Percentiles rank a stretch among this genome's conserved stretches.
Conservation (phyloP, 2,329 filamentous ascomycete species). For the Ascochyta lentis region DNA sequence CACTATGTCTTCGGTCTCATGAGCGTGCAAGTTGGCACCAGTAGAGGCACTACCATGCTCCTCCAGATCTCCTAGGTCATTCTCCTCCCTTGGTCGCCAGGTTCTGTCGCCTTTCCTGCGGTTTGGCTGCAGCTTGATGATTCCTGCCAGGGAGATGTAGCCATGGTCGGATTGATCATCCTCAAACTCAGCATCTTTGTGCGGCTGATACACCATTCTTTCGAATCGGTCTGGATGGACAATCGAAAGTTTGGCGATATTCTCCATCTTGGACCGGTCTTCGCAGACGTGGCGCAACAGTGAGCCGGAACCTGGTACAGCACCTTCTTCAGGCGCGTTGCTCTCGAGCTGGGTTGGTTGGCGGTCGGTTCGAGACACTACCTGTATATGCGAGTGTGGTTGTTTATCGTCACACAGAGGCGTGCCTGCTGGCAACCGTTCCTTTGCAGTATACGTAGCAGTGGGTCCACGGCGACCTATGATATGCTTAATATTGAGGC, state of each 20-base stretch:
- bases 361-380: constrained; percentile 22
- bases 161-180: constrained; percentile 21
- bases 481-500: not conserved
- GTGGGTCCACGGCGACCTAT: constrained; percentile 30
- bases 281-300: constrained; percentile 17
- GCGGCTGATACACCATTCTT: constrained; percentile 38
- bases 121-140: constrained; percentile 32
- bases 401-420: constrained; percentile 7
- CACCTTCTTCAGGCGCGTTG: constrained; percentile 9
- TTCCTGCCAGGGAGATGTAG: constrained; percentile 23
- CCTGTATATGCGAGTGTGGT: constrained; percentile 34
- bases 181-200: constrained; percentile 23
- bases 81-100: constrained; percentile 35
- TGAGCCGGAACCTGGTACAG: constrained; percentile 19
- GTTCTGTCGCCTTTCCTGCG: constrained; percentile 26
- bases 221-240: constrained; percentile 18
- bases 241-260: not conserved
- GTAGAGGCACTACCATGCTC: not conserved
- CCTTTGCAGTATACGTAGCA: constrained; percentile 18
- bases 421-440: constrained; percentile 27
- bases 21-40: constrained; percentile 1
- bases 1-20: not conserved
- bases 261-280: not conserved
- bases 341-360: not conserved
- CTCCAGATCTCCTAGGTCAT: constrained; percentile 19